Conservation (phyloP, 1,284 basidiomycete genomes). For the Papiliotrema fonsecae region DNA sequence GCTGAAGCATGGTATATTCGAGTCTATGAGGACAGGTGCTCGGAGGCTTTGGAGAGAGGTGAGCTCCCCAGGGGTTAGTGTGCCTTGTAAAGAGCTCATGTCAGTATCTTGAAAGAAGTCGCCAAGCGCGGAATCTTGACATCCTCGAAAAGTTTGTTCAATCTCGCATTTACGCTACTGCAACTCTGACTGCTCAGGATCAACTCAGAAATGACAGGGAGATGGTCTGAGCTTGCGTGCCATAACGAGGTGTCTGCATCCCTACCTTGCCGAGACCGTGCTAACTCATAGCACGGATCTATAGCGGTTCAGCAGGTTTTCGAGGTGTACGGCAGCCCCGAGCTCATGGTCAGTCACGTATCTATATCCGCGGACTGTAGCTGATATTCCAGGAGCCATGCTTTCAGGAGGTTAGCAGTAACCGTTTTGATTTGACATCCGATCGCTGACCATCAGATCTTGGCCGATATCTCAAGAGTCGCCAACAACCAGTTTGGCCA, state of each 20-base stretch:
- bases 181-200: constrained; percentile 17
- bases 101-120: constrained; percentile 42
- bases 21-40: constrained; percentile 42
- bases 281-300: constrained; percentile 30
- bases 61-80: not conserved
- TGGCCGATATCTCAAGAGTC: constrained; percentile 31
- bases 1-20: constrained; percentile 33
- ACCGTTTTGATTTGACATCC: not conserved
- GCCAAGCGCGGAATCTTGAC: constrained; percentile 18
- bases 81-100: not conserved
- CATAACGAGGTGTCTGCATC: constrained; percentile 29
- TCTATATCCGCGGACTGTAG: not conserved
- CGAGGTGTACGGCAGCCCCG: constrained; percentile 37
- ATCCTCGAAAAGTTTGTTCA: constrained; percentile 32
- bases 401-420: constrained; percentile 30
- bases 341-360: constrained; percentile 31
- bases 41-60: constrained; percentile 42
- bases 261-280: not conserved
- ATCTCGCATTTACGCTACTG: too few relatives aligned
- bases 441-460: constrained; percentile 22
- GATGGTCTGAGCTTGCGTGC: constrained; percentile 38
- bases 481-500: constrained; percentile 43
- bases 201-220: constrained; percentile 29
- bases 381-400: constrained; percentile 28
- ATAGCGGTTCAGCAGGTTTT: constrained; percentile 45